phyloP scores from a whole-genome alignment of 208 protist species.

The Tetramitus jugosus region DNA sequence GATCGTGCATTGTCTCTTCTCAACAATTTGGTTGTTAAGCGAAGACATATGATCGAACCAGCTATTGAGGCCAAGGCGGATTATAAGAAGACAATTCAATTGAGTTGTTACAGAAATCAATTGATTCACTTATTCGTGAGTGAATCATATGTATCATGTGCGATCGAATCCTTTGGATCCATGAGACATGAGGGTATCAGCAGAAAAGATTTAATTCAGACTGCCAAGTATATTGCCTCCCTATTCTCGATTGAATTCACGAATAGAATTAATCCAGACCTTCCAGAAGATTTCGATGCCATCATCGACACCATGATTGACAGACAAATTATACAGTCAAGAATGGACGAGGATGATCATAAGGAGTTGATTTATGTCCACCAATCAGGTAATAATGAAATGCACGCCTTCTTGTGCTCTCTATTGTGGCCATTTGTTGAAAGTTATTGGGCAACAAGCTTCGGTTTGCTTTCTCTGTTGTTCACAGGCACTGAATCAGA shows the following conservation, averaged over 20 bases:
- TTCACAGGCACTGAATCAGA: background rate
- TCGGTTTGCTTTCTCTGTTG: background rate
- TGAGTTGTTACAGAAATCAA: constrained; percentile 4
- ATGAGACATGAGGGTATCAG: background rate
- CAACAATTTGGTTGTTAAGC: background rate
- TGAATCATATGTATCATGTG: background rate
- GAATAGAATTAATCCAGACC: background rate
- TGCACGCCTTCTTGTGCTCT: background rate
- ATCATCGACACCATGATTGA: background rate
- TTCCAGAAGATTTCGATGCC: background rate
- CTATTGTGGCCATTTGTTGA: constrained; percentile 18
- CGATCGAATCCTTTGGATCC: background rate
- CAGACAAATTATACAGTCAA: background rate
- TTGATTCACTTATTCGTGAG: background rate
- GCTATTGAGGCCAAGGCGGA: background rate
- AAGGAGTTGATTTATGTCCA: background rate
- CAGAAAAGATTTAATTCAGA: background rate
- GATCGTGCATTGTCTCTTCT: background rate
- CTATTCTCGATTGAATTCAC: background rate
- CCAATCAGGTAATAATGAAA: background rate
- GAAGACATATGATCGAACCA: background rate
- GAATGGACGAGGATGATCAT: background rate
- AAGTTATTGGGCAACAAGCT: background rate
- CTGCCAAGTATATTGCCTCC: background rate
- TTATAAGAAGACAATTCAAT: background rate